These are phyloP conservation scores for Apiotrichum brassicae DNA, from an alignment of 1,284 basidiomycete species.

Conservation along the genomic window DNA sequence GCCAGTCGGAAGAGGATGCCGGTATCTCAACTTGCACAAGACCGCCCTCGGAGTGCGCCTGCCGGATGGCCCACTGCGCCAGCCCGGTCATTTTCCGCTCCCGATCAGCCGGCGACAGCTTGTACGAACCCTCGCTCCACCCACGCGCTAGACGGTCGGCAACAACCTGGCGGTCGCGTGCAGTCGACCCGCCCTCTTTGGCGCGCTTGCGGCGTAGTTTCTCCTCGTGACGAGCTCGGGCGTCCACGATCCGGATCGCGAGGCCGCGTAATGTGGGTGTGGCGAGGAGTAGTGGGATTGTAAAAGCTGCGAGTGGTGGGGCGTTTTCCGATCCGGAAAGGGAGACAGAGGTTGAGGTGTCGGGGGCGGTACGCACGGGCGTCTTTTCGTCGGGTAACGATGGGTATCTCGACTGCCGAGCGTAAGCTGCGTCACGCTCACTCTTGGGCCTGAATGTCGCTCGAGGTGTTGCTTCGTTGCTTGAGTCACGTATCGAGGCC, in stretches of 20 bases:
- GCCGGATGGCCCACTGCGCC: conserved; percentile 24
- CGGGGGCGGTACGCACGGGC: too few relatives aligned
- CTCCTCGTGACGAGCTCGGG: conserved; percentile 24
- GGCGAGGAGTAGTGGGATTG: conserved; percentile 18
- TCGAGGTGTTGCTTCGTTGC: background rate
- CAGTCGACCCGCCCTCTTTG: conserved; percentile 18
- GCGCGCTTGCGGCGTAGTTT: conserved; percentile 23
- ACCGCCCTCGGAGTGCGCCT: conserved; percentile 24
- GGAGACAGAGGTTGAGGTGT: too few relatives aligned
- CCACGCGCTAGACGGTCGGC: conserved; percentile 6
- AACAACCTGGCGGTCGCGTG: conserved; percentile 12
- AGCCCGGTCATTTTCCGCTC: conserved; percentile 21
- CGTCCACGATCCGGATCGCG: conserved; percentile 26
- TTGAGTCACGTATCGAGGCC: too few relatives aligned
- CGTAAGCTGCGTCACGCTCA: too few relatives aligned
- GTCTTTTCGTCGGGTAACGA: background rate
- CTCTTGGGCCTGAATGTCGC: too few relatives aligned
- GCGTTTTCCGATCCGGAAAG: background rate
- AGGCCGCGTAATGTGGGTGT: conserved; percentile 20
- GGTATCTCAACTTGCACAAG: conserved; percentile 27
- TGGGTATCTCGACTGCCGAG: background rate
- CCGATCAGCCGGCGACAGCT: conserved; percentile 13
- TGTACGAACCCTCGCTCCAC: conserved; percentile 1
- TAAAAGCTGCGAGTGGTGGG: conserved; percentile 15
- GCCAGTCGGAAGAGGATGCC: too few relatives aligned